Evolutionary conservation across 352 stramenopile genomes (phyloP), one percentile per base, ranked within the genome.

Genomic region (Blastocystis sp.): DNA sequence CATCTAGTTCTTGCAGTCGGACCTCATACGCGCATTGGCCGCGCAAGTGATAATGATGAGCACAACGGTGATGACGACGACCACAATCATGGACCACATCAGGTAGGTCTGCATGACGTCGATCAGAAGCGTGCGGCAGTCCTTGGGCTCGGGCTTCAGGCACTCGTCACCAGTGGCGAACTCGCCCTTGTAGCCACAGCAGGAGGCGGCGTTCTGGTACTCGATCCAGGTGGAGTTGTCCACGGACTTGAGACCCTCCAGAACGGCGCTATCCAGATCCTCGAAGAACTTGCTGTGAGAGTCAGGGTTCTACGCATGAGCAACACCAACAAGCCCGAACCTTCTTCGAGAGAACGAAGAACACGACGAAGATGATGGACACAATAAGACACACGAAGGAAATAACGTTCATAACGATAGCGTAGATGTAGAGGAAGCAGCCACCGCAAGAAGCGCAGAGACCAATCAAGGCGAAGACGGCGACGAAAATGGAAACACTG

Each of bases 281-380:
- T 77, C 66, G 33, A 50, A 77, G 66, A 77, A 41, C 24, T 50
- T 77, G 12, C 50, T 45, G 33, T 45, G 37, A n/a, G 33, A 59
- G 3, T 31, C 37, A 16, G 66, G 66, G 45, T 51, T n/a, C 66
- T 77, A 77, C 29, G 50, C 50, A 55, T 77, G 21, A 45, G n/a
- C 3, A n/a, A 16, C 12, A 2, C 4, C 33, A 71, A 35, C 4
- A 3, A 77, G 16, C 50, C 3, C 29, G 29, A n/a, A 77, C 66
- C 66, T 77, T 77, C 66, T 77, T 77, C 9, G 66, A 77, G 24
- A 77, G 26, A 51, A 12, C 66, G 24, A 50, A 77, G 66, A 77
- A 35, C 19, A 51, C 45, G 55, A 77, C 29, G 37, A 41, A 35
- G n/a, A 51, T 3, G 29, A 77, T 77, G 13, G 66, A 59, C 3